Evolutionary conservation across 257 asterid genomes (phyloP).

Genomic region (Gentiana straminea): DNA sequence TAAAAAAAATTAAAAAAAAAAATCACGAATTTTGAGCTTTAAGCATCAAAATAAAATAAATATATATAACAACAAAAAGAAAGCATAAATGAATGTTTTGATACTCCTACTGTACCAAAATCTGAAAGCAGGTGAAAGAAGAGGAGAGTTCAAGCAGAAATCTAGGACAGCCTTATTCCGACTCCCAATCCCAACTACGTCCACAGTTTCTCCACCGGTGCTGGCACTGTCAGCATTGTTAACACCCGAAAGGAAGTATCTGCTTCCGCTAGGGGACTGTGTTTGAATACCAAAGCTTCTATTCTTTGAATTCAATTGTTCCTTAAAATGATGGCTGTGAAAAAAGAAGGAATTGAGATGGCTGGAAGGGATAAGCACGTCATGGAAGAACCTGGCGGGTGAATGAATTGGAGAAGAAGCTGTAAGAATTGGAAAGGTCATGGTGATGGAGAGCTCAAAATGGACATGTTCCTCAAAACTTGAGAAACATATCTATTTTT

Average conservation of each 20-base stretch:
- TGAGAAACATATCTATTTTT: too few species aligned
- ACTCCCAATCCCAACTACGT: constrained; percentile 73
- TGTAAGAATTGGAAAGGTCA: too few species aligned
- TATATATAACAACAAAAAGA: neutral
- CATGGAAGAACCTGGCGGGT: too few species aligned
- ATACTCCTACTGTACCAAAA: constrained; percentile 42
- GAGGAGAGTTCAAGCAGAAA: constrained; percentile 61
- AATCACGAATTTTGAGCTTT: neutral
- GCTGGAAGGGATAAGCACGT: too few species aligned
- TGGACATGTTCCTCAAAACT: too few species aligned
- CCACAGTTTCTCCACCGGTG: constrained; percentile 35
- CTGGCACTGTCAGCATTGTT: neutral
- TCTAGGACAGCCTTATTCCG: constrained; percentile 69
- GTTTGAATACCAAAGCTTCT: too few species aligned
- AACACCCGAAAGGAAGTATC: neutral
- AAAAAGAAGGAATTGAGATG: too few species aligned
- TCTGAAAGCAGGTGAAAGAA: constrained; percentile 52
- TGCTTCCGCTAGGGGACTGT: neutral
- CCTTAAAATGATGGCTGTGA: too few species aligned
- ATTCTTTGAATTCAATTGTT: too few species aligned
- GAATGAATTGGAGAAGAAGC: too few species aligned
- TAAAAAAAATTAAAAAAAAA: too few species aligned
- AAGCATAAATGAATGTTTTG: neutral
- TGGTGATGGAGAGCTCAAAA: neutral
- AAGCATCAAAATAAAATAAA: neutral